These are phyloP conservation scores for Geotrichum bryndzae DNA, from an alignment of 1,139 yeast genomes.

Conservation along the genomic window DNA sequence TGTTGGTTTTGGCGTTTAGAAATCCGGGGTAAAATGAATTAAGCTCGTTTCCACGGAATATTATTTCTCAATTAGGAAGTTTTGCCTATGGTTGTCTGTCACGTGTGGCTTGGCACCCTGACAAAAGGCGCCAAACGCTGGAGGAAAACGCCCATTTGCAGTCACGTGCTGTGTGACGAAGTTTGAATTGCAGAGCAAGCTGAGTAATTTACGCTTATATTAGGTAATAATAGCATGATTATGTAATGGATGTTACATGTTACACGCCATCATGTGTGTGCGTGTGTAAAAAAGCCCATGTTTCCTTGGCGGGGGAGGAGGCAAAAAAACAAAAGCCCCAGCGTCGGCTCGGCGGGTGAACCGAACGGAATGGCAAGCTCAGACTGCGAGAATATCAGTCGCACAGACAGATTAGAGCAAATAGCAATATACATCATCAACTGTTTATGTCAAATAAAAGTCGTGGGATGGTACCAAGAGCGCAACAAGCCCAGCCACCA, in stretches of 20 bases:
- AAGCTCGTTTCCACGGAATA: neutral
- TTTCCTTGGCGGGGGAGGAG: neutral
- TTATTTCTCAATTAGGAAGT: slow-evolving; percentile 1
- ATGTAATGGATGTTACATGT: neutral
- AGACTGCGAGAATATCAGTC: no score
- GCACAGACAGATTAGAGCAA: no score
- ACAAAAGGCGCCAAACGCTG: neutral
- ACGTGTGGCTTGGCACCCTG: slow-evolving; percentile 2
- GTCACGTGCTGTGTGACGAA: neutral
- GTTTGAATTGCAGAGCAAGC: neutral
- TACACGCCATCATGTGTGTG: neutral
- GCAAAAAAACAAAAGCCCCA: no score
- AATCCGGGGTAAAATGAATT: neutral
- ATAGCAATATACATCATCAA: no score
- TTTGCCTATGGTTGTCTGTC: neutral
- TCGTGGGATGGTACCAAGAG: no score
- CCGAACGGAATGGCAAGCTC: no score
- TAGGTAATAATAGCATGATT: neutral
- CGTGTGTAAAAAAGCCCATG: neutral
- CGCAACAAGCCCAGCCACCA: no score
- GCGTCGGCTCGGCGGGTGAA: no score
- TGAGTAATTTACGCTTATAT: neutral
- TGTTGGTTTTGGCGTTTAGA: neutral
- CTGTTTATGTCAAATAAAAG: no score
- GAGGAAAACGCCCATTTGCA: neutral